These are phyloP conservation scores for Curvularia lunata DNA, from an alignment of 2,329 filamentous ascomycete species.

Conservation along the genomic window DNA sequence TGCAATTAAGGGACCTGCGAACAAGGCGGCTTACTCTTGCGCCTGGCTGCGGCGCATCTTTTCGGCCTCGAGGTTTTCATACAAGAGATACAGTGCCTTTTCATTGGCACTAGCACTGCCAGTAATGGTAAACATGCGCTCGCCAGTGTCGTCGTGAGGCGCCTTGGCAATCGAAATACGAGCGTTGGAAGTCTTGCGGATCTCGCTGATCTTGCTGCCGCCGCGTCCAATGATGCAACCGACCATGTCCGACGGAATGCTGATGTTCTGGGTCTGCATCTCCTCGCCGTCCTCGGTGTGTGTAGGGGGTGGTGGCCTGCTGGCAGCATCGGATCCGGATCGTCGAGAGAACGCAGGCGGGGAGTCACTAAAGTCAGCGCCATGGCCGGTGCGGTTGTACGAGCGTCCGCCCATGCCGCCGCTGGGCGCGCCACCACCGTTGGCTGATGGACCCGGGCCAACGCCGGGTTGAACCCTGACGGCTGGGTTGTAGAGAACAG, in stretches of 20 bases:
- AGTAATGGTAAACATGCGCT: constrained; percentile 99
- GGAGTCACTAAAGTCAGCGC: constrained; percentile 93
- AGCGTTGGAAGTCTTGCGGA: constrained; percentile 93
- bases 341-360: constrained; percentile 73
- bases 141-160: constrained; percentile 94
- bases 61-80: constrained; percentile 98
- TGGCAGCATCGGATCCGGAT: constrained; percentile 80
- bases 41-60: constrained; percentile 93
- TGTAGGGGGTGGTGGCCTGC: constrained; percentile 77
- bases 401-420: constrained; percentile 63
- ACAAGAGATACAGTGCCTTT: constrained; percentile 91
- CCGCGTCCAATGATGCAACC: constrained; percentile 97
- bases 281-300: constrained; percentile 97
- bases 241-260: constrained; percentile 99
- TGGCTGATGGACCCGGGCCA: constrained; percentile 59
- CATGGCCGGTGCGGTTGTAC: constrained; percentile 93
- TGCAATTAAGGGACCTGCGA: constrained; percentile 8
- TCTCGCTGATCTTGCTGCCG: constrained; percentile 98
- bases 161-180: constrained; percentile 98
- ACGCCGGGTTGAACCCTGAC: constrained; percentile 77
- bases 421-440: constrained; percentile 60
- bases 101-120: constrained; percentile 93
- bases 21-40: constrained; percentile 53
- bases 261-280: constrained; percentile 98
- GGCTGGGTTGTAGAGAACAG: constrained; percentile 95